Conservation (phyloP, 192 early-diverging fungal species). For the Dissophora ornata region DNA sequence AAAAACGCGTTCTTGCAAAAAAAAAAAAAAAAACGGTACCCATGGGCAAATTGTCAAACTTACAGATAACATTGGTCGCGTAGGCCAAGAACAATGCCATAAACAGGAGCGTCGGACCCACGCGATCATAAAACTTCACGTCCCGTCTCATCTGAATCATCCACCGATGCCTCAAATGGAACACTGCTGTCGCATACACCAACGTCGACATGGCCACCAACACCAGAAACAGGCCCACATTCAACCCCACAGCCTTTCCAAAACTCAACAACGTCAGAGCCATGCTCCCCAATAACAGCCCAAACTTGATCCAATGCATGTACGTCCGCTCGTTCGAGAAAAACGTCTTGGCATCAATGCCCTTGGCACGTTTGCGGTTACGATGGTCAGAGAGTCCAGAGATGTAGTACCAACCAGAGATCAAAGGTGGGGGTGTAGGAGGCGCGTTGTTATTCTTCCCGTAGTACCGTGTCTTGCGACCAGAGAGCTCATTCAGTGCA, state of each 20-base stretch:
- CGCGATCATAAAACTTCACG: slow-evolving; percentile 27
- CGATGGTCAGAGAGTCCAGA: slow-evolving; percentile 6
- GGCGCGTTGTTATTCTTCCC: neutral
- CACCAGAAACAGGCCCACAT: slow-evolving; percentile 34
- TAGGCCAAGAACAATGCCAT: slow-evolving; percentile 32
- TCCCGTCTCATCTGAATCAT: slow-evolving; percentile 32
- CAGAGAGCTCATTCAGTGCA: slow-evolving; percentile 7
- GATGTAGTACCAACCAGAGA: slow-evolving; percentile 8
- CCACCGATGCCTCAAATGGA: slow-evolving; percentile 39
- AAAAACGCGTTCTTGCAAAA: too few relatives aligned
- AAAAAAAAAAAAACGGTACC: slow-evolving; percentile 6
- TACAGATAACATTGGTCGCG: slow-evolving; percentile 40
- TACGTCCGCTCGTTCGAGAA: slow-evolving; percentile 94
- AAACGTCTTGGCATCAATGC: slow-evolving; percentile 75
- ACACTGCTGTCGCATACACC: slow-evolving; percentile 30
- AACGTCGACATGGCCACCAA: slow-evolving; percentile 29
- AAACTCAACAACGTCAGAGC: slow-evolving; percentile 78
- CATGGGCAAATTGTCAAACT: too few relatives aligned
- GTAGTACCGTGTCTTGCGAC: slow-evolving; percentile 7
- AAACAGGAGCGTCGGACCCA: slow-evolving; percentile 33
- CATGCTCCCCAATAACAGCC: slow-evolving; percentile 70
- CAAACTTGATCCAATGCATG: slow-evolving; percentile 83
- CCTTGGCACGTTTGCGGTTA: slow-evolving; percentile 7
- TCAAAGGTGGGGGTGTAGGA: neutral
- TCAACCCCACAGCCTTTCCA: slow-evolving; percentile 42